phyloP scores from a whole-genome alignment of 495 filamentous ascomycete species.

The Penicillium cataractarum region DNA sequence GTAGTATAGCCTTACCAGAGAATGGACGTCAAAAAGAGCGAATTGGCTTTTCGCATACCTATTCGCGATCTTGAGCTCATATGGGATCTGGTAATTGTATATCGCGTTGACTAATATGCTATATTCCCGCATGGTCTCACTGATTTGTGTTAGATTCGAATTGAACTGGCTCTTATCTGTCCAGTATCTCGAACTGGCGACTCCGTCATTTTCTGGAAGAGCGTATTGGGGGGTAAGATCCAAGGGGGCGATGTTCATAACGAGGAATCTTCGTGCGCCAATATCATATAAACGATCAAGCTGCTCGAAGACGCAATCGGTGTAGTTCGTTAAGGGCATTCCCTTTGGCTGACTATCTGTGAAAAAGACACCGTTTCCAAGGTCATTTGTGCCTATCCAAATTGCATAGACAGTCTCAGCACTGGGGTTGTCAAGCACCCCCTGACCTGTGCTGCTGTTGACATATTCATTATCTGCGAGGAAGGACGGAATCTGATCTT shows the following conservation, averaged over 20 bases:
- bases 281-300: neutral
- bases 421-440: neutral
- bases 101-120: neutral
- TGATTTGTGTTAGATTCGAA: conserved; percentile 1
- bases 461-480: neutral
- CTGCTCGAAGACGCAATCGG: conserved; percentile 5
- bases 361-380: conserved; percentile 2
- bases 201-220: neutral
- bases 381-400: conserved; percentile 1
- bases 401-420: neutral
- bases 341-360: neutral
- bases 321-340: neutral
- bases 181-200: neutral
- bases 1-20: neutral
- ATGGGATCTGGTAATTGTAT: neutral
- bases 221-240: neutral
- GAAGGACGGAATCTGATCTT: conserved; percentile 1
- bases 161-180: neutral
- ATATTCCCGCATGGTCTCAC: conserved; percentile 5
- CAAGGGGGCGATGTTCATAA: conserved; percentile 3
- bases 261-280: neutral
- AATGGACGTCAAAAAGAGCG: neutral
- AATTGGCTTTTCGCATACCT: neutral
- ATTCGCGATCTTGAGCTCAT: neutral
- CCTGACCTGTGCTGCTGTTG: neutral